Conservation (phyloP, 2,329 filamentous ascomycete species). For the Ceratocystis smalleyi region DNA sequence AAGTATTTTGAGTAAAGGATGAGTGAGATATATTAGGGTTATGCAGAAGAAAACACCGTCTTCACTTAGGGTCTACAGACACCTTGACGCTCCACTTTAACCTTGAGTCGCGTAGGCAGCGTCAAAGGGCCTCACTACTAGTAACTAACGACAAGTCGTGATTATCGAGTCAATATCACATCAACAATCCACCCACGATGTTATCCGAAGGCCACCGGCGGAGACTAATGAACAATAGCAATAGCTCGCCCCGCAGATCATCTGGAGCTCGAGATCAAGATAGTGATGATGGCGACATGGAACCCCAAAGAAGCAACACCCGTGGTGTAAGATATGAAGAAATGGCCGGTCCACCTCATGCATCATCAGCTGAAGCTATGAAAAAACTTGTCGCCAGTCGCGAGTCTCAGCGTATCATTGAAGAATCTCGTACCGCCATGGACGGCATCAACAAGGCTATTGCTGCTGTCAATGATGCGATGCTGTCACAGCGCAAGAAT, state of each 20-base stretch:
- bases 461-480: constrained; percentile 10
- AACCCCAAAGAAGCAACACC: neutral
- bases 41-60: neutral
- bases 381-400: neutral
- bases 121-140: neutral
- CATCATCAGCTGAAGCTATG: neutral
- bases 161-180: neutral
- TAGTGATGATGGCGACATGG: neutral
- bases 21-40: neutral
- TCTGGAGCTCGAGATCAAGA: neutral
- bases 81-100: neutral
- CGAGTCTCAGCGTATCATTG: constrained; percentile 1
- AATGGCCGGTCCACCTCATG: constrained; percentile 3
- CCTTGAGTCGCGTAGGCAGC: neutral
- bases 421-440: constrained; percentile 6
- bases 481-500: constrained; percentile 7
- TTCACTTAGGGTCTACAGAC: neutral
- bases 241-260: neutral
- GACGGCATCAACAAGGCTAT: constrained; percentile 11
- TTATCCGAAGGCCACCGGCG: neutral
- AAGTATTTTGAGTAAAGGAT: neutral
- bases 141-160: neutral
- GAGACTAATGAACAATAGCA: neutral
- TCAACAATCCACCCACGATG: neutral
- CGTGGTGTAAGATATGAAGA: neutral